These are phyloP conservation scores for Suhomyces terraborum DNA, from an alignment of 1,139 yeast species.

Conservation along the genomic window DNA sequence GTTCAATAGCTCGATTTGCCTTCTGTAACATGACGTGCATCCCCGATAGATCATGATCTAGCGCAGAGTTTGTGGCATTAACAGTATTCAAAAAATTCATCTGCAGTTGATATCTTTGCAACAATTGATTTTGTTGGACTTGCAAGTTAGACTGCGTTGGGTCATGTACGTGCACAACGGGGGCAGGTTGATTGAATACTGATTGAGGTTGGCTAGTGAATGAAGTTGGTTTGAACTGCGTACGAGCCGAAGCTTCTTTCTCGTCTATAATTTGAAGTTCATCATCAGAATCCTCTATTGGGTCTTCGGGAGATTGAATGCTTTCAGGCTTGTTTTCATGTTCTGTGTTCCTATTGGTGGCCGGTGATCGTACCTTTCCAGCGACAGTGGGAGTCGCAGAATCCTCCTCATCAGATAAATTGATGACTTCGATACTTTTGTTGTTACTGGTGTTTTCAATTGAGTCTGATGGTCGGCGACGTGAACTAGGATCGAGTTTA, in stretches of 20 bases:
- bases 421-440: conserved; percentile 11
- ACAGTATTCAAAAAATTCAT: conserved; percentile 4
- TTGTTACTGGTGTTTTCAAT: neutral
- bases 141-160: conserved; percentile 5
- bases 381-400: neutral
- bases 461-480: neutral
- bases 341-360: too few species aligned
- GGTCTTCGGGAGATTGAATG: neutral
- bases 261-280: conserved; percentile 26
- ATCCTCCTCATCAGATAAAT: conserved; percentile 14
- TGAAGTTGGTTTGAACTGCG: conserved; percentile 23
- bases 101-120: conserved; percentile 10
- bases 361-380: too few species aligned
- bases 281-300: conserved; percentile 19
- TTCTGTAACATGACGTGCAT: conserved; percentile 1
- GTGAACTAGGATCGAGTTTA: neutral
- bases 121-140: conserved; percentile 11
- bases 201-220: conserved; percentile 14
- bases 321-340: too few species aligned
- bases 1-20: conserved; percentile 3
- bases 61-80: neutral
- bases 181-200: conserved; percentile 34
- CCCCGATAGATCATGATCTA: conserved; percentile 7
- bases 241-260: conserved; percentile 21
- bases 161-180: conserved; percentile 32